Evolutionary conservation across 768 basidiomycete species (phyloP), one percentile per base, ranked within the genome.

Genomic region (Solioccasus polychromus): DNA sequence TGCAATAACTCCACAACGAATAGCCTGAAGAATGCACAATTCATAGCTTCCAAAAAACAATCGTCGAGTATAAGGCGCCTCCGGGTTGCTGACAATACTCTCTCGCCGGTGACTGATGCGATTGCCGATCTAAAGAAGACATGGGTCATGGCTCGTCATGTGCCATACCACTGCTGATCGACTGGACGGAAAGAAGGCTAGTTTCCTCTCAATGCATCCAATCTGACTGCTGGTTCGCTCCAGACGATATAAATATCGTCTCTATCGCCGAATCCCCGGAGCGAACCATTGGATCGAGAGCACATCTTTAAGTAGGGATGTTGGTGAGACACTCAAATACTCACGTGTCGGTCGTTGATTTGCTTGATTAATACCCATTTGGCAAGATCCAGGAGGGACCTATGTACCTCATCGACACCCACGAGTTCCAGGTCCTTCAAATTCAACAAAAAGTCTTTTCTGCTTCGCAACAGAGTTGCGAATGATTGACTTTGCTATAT

Each of bases 31-130:
- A 24, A 50, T 59, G 30, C 19, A 65, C 65, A 70, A 9, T 35
- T 7, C 40, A 68, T 49, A 6, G 55, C 38, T 19, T 41, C 45
- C 8, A 60, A 48, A 34, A 50, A 35, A 29, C 47, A 31, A n/a
- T 50, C 40, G 1, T 53, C 50, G 3, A 60, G 53, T 26, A 68
- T 19, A 25, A 65, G 56, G 8, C 31, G 52, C 35, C 44, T 50
- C 14, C 19, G 42, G 15, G 5, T 2, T 11, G 29, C 35, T 2
- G 15, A 25, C 12, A 4, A 7, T 39, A 18, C 29, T 26, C 39
- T 10, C 19, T 34, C 23, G 7, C 23, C 11, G 7, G 35, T 43
- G 37, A 42, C 18, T 18, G 36, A 39, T n/a, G 30, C 22, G 39
- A 47, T 39, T 19, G 39, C 39, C 14, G 29, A 28, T 28, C 31